phyloP scores from a whole-genome alignment of 345 rosid species.

The Populus nigra region DNA sequence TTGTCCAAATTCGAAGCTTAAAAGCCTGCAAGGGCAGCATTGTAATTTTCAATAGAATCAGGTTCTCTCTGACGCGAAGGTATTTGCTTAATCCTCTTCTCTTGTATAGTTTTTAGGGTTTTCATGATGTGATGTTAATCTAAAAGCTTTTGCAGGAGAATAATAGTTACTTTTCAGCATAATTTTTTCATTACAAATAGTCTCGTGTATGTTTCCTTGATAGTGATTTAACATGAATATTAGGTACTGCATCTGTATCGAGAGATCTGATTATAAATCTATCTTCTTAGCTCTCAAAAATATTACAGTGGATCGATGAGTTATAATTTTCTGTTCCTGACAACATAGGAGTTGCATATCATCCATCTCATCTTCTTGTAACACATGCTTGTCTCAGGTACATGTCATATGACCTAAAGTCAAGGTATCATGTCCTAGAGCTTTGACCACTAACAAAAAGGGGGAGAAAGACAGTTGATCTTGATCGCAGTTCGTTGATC shows the following conservation, averaged over 20 bases:
- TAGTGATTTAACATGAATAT: background rate
- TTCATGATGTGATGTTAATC: slow-evolving; percentile 12
- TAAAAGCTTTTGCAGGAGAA: background rate
- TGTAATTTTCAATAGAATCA: slow-evolving; percentile 19
- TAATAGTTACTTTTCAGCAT: background rate
- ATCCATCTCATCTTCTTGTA: slow-evolving; percentile 1
- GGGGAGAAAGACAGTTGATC: background rate
- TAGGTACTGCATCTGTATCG: slow-evolving; percentile 5
- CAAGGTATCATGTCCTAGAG: background rate
- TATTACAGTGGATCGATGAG: background rate
- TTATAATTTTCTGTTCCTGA: slow-evolving; percentile 8
- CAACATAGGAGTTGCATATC: slow-evolving; percentile 22
- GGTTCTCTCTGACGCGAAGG: slow-evolving; percentile 3
- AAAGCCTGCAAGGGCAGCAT: slow-evolving; percentile 20
- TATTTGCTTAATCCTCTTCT: background rate
- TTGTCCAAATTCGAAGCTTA: background rate
- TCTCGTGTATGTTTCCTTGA: background rate
- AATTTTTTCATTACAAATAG: background rate
- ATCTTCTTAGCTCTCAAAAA: background rate
- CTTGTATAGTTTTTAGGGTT: slow-evolving; percentile 21
- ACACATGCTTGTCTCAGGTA: slow-evolving; percentile 8
- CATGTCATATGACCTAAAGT: slow-evolving; percentile 16
- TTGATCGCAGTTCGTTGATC: background rate
- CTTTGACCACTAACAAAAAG: background rate
- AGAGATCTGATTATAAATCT: slow-evolving; percentile 8